A percentile compares a stretch with the other conserved stretches of the same genome.
Evolutionary conservation across 768 basidiomycete species (phyloP).

Genomic region (Pisolithus albus): DNA sequence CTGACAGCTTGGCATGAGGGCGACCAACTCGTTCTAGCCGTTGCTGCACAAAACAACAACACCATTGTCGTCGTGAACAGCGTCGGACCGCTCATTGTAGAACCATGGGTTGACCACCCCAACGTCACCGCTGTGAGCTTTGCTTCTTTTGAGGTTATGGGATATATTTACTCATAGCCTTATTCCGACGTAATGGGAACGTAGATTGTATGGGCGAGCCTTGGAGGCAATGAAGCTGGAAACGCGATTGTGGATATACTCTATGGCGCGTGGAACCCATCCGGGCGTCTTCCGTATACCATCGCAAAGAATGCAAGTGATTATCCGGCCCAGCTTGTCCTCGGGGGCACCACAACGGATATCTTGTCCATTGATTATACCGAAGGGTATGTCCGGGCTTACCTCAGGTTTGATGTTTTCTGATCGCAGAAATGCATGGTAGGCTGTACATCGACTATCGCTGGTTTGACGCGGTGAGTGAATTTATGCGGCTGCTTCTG

Average conservation of each 20-base stretch:
- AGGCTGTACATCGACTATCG: conserved; percentile 67
- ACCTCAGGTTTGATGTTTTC: no score
- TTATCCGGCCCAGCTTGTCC: conserved; percentile 39
- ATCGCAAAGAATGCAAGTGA: conserved; percentile 56
- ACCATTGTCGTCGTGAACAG: conserved; percentile 77
- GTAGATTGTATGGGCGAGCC: conserved; percentile 42
- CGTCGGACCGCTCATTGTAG: conserved; percentile 63
- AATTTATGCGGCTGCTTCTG: conserved; percentile 8
- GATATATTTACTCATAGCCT: conserved; percentile 7
- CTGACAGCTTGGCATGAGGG: conserved; percentile 34
- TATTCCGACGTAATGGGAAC: conserved; percentile 4
- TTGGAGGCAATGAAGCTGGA: conserved; percentile 73
- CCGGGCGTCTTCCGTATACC: conserved; percentile 63
- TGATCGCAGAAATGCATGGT: background rate
- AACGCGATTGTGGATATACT: conserved; percentile 72
- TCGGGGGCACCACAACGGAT: conserved; percentile 18
- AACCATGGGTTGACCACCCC: conserved; percentile 69
- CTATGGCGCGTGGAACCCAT: conserved; percentile 72
- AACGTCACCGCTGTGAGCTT: conserved; percentile 59
- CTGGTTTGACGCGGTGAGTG: conserved; percentile 58
- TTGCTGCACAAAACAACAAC: conserved; percentile 65
- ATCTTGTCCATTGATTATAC: conserved; percentile 53
- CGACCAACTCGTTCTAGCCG: conserved; percentile 39
- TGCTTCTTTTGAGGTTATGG: conserved; percentile 21
- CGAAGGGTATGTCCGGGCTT: conserved; percentile 33